phyloP scores from a whole-genome alignment of 768 basidiomycete species.

The Suillus luteus region DNA sequence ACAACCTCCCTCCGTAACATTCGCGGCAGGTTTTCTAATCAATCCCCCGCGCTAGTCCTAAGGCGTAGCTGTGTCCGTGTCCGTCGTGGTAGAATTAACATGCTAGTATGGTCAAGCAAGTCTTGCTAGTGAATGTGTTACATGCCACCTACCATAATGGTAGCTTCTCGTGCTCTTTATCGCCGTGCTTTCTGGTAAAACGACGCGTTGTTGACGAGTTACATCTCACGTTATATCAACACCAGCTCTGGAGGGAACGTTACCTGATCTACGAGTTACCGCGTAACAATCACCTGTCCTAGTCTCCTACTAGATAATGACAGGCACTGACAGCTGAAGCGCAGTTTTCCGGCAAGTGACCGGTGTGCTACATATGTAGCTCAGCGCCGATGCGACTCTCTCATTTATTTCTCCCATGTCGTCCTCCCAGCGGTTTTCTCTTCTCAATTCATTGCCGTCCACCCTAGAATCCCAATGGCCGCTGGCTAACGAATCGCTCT shows the following conservation, averaged over 20 bases:
- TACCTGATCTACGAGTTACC: neutral
- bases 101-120: too few species aligned
- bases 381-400: neutral
- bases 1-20: neutral
- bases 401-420: conserved; percentile 2
- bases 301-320: neutral
- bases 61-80: too few species aligned
- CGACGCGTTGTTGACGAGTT: too few species aligned
- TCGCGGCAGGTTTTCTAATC: too few species aligned
- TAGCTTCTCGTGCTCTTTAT: too few species aligned
- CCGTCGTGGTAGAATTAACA: too few species aligned
- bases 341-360: conserved; percentile 10
- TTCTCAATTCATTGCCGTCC: conserved; percentile 8
- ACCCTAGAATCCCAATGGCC: conserved; percentile 20
- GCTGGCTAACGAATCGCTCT: conserved; percentile 37
- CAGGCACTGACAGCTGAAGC: conserved; percentile 10
- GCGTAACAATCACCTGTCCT: neutral
- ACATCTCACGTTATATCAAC: too few species aligned
- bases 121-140: too few species aligned
- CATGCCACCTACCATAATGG: too few species aligned
- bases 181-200: too few species aligned
- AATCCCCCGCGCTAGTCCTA: too few species aligned
- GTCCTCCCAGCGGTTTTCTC: neutral
- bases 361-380: conserved; percentile 2
- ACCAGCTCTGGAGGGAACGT: neutral